Evolutionary conservation across 139 green algal species (phyloP), one percentile per base, ranked within the genome.

Genomic region (Zygnema circumcarinatum): DNA sequence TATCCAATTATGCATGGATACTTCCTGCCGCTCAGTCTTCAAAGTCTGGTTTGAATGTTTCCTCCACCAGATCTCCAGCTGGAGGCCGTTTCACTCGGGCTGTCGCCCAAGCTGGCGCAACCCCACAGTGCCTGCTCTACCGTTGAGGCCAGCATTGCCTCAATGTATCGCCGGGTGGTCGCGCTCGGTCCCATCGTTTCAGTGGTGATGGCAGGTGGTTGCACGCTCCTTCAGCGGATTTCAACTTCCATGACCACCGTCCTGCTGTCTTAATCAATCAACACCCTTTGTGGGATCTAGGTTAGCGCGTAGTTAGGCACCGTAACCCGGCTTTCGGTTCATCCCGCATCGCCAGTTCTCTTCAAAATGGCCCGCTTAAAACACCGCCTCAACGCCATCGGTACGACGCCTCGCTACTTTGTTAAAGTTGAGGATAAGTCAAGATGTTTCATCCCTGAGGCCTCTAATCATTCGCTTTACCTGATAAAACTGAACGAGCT

Each of bases 151-250:
- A 93, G 95, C 93, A 96, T 96, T 95, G 92, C 93, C 86, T 88
- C 92, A 88, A 96, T 96, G 95, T n/a, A n/a, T n/a, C n/a, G 95
- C 94, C 92, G 93, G 92, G 93, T 96, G 93, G 94, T 94, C 92
- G 90, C 93, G 88, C 95, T 97, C 84, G 96, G 95, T 94, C 94
- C 94, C 94, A 98, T 98, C 95, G 94, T 97, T 97, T 98, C 96
- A 96, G 95, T 97, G 95, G 92, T 97, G 96, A 97, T 94, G 95
- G 95, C 95, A 97, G 95, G 95, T 97, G 95, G 95, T 98, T 98
- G 96, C 95, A 97, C 95, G 97, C 94, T 98, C 95, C 94, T 97
- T 97, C n/a, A 98, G 95, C 95, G 95, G 95, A 95, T 98, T 97
- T 95, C 95, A 95, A 97, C 95, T 98, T 98, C 95, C 95, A 97